Conservation (phyloP, 1,139 yeast genomes). For the Zhuliangozyma parablackwelliae region DNA sequence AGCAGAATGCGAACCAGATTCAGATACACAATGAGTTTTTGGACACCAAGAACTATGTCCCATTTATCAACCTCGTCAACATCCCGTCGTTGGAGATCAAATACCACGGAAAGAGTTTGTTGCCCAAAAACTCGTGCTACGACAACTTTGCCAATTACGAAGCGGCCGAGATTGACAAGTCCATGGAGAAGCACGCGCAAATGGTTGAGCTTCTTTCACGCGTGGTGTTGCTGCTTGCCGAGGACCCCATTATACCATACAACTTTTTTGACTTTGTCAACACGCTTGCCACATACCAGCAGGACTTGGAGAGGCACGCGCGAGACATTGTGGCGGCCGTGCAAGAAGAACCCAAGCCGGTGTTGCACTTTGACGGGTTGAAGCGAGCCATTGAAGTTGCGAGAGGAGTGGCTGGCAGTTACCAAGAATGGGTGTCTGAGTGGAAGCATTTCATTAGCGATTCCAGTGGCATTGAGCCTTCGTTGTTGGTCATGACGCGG, state of each 20-base stretch:
- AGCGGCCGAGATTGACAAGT: slow-evolving; percentile 44
- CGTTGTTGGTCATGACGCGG: slow-evolving; percentile 63
- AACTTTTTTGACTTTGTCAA: slow-evolving; percentile 49
- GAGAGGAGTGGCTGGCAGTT: slow-evolving; percentile 19
- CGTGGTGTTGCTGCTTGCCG: slow-evolving; percentile 54
- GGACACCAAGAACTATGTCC: slow-evolving; percentile 62
- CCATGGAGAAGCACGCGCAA: slow-evolving; percentile 53
- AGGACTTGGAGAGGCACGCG: slow-evolving; percentile 37
- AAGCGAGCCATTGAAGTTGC: slow-evolving; percentile 20
- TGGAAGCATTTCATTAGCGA: slow-evolving; percentile 46
- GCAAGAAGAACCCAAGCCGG: slow-evolving; percentile 13
- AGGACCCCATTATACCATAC: slow-evolving; percentile 74
- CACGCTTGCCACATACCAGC: slow-evolving; percentile 38
- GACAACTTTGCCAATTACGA: slow-evolving; percentile 63
- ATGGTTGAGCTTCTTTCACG: slow-evolving; percentile 56
- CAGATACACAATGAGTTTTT: slow-evolving; percentile 36
- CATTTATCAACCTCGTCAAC: slow-evolving; percentile 61
- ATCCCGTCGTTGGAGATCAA: slow-evolving; percentile 65
- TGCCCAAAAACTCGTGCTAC: slow-evolving; percentile 60
- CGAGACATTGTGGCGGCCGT: slow-evolving; percentile 8
- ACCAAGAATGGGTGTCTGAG: slow-evolving; percentile 44
- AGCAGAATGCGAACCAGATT: slow-evolving; percentile 23
- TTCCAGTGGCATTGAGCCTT: slow-evolving; percentile 56
- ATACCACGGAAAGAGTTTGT: slow-evolving; percentile 33
- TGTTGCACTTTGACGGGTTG: slow-evolving; percentile 27